Conservation (phyloP, 2,329 filamentous ascomycete genomes). For the Fusarium guadeloupense region DNA sequence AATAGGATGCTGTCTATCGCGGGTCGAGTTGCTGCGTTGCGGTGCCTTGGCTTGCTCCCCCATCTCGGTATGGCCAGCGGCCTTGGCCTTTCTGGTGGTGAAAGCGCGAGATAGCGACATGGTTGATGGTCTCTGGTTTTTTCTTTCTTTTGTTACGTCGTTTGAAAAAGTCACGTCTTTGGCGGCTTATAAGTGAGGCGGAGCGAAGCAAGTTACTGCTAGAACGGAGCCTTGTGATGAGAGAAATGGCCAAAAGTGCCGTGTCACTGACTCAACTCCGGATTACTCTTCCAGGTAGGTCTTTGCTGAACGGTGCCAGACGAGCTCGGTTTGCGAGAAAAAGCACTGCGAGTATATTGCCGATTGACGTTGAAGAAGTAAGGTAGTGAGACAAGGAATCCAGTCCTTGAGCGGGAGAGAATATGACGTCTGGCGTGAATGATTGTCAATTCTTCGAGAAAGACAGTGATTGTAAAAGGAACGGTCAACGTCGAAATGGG, state of each 20-base stretch:
- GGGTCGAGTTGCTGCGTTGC: conserved; percentile 60
- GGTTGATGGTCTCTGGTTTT: conserved; percentile 26
- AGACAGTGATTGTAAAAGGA: conserved; percentile 36
- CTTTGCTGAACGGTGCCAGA: conserved; percentile 20
- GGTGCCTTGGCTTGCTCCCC: conserved; percentile 54
- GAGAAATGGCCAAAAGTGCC: conserved; percentile 8
- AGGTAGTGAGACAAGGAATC: conserved; percentile 41
- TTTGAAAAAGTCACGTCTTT: conserved; percentile 1
- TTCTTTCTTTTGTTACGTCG: conserved; percentile 6
- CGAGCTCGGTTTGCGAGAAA: conserved; percentile 25
- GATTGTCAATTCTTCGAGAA: conserved; percentile 27
- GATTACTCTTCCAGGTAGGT: conserved; percentile 19
- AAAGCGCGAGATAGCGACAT: conserved; percentile 75
- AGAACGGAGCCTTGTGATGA: conserved; percentile 12
- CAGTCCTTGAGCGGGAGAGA: conserved; percentile 41
- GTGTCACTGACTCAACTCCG: conserved; percentile 36
- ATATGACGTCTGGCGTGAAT: conserved; percentile 26
- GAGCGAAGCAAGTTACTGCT: conserved; percentile 6
- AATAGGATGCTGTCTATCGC: conserved; percentile 52
- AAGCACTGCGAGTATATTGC: conserved; percentile 20
- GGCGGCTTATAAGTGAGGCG: conserved; percentile 15
- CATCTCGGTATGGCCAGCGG: conserved; percentile 52
- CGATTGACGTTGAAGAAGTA: conserved; percentile 9
- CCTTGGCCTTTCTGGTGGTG: conserved; percentile 72
- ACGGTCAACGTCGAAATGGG: conserved; percentile 45